Conservation (phyloP, 2,329 filamentous ascomycete species). For the Hypoxylon sp. region DNA sequence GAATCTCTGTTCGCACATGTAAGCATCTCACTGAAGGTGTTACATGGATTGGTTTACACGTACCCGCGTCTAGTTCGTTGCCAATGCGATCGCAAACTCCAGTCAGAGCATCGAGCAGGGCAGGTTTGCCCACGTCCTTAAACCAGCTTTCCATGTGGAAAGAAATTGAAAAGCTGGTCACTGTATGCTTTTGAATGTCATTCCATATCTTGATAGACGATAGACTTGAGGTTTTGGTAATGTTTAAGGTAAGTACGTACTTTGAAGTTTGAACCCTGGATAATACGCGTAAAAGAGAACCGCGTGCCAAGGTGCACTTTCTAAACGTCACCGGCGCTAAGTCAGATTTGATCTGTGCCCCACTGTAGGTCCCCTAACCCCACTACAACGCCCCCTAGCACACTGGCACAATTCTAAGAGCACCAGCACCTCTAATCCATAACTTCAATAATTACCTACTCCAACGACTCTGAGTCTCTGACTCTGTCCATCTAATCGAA, state of each 20-base stretch:
- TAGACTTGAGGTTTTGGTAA: too few species aligned
- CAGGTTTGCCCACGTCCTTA: slow-evolving; percentile 39
- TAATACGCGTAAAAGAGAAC: too few species aligned
- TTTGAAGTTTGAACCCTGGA: too few species aligned
- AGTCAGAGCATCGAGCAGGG: slow-evolving; percentile 42
- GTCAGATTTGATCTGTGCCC: slow-evolving; percentile 1
- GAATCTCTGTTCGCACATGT: slow-evolving; percentile 25
- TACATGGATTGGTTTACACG: slow-evolving; percentile 9
- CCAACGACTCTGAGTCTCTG: too few species aligned
- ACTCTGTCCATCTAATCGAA: too few species aligned
- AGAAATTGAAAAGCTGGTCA: neutral
- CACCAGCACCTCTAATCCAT: too few species aligned
- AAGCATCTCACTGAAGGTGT: slow-evolving; percentile 10
- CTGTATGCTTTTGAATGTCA: slow-evolving; percentile 1
- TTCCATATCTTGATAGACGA: neutral
- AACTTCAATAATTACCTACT: too few species aligned
- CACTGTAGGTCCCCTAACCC: neutral
- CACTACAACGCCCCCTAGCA: slow-evolving; percentile 3
- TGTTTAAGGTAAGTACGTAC: too few species aligned
- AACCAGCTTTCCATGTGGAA: slow-evolving; percentile 46
- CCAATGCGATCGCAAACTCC: slow-evolving; percentile 41
- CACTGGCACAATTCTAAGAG: too few species aligned
- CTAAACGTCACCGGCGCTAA: neutral
- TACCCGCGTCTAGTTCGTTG: slow-evolving; percentile 41
- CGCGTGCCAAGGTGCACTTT: too few species aligned